Evolutionary conservation across 208 protist genomes (phyloP), one percentile per base, ranked within the genome.

Genomic region (Leishmania aethiopica): DNA sequence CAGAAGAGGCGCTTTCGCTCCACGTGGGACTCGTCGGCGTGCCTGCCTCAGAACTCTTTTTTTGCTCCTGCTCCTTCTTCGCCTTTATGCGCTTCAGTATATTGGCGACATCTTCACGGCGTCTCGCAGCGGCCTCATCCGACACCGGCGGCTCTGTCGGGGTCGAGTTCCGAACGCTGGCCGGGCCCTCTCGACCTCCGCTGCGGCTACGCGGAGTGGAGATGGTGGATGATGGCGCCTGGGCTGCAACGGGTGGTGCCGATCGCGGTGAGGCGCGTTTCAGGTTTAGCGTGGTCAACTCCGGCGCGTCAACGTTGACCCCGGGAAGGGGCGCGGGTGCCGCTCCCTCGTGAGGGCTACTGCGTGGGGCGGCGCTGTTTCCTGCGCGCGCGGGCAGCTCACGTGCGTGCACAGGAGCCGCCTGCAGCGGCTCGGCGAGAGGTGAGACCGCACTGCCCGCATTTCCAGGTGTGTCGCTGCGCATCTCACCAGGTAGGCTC

Each of bases 81-180:
- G 76, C 57, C 17, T 80, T 81, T 17, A 91, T 83, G 13, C 88
- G 88, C 77, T 89, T 86, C 35, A 91, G 60, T 79, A 91, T 91
- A 11, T 74, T 75, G 15, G 88, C 71, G 42, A 91, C 82, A 32
- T 91, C 88, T 47, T 89, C 88, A 49, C 86, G 84, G 15, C 88
- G 86, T 59, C 67, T 80, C 57, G 62, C 55, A 17, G 64, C 55
- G 6, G 75, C 60, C 10, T 84, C 84, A 8, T 77, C 85, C 28
- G 80, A 53, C 45, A 64, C 11, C 8, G 76, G 19, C n/a, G 60
- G 42, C n/a, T 72, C 78, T 19, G 59, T n/a, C 66, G 67, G 32
- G 8, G 79, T 66, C n/a, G 80, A 79, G 74, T 55, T 69, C 53
- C 78, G 62, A 19, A 35, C 32, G 42, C 71, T 77, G 49, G 59